These are phyloP conservation scores for Dalbergia oliveri DNA, from an alignment of 306 rosid species.

Conservation along the genomic window DNA sequence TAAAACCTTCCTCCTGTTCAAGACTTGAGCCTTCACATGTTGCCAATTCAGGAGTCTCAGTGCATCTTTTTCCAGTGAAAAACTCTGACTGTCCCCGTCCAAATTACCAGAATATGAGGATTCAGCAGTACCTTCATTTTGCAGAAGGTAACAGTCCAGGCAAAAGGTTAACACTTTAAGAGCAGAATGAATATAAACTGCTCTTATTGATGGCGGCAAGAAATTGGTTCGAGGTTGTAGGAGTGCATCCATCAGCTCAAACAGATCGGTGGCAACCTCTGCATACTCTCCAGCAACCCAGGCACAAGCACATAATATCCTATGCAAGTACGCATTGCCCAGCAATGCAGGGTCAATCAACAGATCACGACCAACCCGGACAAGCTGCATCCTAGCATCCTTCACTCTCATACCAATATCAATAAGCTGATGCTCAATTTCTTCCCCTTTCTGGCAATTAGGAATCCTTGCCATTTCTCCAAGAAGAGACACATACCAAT, in stretches of 20 bases:
- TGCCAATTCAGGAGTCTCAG: constrained; percentile 55
- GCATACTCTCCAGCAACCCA: constrained; percentile 91
- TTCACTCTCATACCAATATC: constrained; percentile 91
- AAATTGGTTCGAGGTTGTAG: constrained; percentile 91
- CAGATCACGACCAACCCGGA: constrained; percentile 75
- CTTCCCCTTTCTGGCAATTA: constrained; percentile 83
- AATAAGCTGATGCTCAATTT: constrained; percentile 86
- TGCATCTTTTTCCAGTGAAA: constrained; percentile 43
- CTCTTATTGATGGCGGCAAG: constrained; percentile 77
- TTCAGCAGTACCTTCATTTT: constrained; percentile 43
- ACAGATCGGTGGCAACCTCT: constrained; percentile 69
- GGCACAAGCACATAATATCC: constrained; percentile 85
- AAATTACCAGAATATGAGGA: constrained; percentile 48
- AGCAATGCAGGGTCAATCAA: constrained; percentile 97
- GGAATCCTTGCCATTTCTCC: constrained; percentile 90
- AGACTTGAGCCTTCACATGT: constrained; percentile 41
- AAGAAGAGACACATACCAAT: constrained; percentile 87
- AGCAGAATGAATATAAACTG: constrained; percentile 85
- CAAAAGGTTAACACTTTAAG: constrained; percentile 74
- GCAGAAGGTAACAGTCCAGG: constrained; percentile 64
- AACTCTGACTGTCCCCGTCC: constrained; percentile 45
- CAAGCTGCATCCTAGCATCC: constrained; percentile 88
- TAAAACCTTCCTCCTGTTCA: constrained; percentile 63
- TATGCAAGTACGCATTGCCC: constrained; percentile 77
- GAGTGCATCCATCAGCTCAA: constrained; percentile 87